A percentile compares a stretch with the other conserved stretches of the same genome.
Conservation (phyloP, 768 basidiomycete species). For the Mycena alexandri region DNA sequence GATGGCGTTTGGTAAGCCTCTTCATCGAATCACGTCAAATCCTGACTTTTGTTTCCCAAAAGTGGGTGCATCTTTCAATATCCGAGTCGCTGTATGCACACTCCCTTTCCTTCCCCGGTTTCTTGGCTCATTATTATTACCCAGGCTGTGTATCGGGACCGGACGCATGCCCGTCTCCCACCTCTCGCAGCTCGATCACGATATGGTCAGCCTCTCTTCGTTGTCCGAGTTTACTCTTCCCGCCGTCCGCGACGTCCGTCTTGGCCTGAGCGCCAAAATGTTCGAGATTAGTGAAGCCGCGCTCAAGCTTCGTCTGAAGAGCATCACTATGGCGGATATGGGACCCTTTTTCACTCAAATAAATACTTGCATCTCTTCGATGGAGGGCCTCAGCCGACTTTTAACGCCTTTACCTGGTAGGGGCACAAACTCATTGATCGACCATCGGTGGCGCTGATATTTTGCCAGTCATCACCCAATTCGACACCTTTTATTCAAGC, state of each 20-base stretch:
- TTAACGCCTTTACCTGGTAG: conserved; percentile 54
- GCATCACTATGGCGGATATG: conserved; percentile 38
- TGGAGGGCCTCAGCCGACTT: conserved; percentile 53
- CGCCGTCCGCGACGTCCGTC: conserved; percentile 50
- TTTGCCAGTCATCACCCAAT: conserved; percentile 55
- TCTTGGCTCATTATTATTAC: neutral
- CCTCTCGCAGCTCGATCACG: conserved; percentile 46
- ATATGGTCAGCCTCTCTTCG: conserved; percentile 46
- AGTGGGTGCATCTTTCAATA: conserved; percentile 57
- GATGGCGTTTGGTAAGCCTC: conserved; percentile 53
- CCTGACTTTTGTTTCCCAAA: conserved; percentile 24
- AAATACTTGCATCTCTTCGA: conserved; percentile 45
- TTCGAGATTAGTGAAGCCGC: conserved; percentile 49
- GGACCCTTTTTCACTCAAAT: conserved; percentile 51
- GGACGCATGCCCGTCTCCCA: conserved; percentile 55
- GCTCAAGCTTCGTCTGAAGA: conserved; percentile 45
- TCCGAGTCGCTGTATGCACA: conserved; percentile 57
- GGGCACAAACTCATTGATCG: conserved; percentile 21
- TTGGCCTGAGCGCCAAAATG: conserved; percentile 53
- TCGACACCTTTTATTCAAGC: conserved; percentile 57
- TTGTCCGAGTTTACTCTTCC: conserved; percentile 37
- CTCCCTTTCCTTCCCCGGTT: neutral
- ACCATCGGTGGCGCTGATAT: conserved; percentile 30
- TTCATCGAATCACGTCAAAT: neutral
- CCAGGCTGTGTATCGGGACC: conserved; percentile 57